Percentiles rank a stretch among this genome's conserved stretches.
These are phyloP conservation scores for Tuber borchii DNA, from an alignment of 495 filamentous ascomycete genomes.

Conservation along the genomic window DNA sequence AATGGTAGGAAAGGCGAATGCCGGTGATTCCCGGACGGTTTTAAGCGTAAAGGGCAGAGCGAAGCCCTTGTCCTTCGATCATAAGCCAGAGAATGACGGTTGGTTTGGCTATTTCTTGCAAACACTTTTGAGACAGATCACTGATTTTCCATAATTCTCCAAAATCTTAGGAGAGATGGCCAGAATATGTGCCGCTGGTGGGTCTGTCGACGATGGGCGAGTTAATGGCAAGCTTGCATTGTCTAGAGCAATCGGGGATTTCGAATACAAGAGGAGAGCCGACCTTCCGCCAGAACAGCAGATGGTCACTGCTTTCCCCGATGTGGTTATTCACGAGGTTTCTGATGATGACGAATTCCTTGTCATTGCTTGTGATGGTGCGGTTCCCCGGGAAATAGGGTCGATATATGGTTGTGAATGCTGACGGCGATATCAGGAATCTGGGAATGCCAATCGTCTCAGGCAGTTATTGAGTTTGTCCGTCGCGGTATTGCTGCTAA, in stretches of 20 bases:
- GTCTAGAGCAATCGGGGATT: conserved; percentile 95
- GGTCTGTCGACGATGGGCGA: conserved; percentile 95
- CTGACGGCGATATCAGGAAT: conserved; percentile 61
- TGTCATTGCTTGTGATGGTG: conserved; percentile 95
- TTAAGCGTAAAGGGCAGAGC: conserved; percentile 91
- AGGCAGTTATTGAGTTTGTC: conserved; percentile 94
- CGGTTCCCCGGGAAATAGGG: conserved; percentile 34
- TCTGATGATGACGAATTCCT: conserved; percentile 93
- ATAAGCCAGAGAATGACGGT: conserved; percentile 99
- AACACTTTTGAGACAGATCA: not conserved
- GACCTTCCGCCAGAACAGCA: conserved; percentile 93
- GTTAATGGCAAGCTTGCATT: conserved; percentile 97
- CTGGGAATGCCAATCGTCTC: conserved; percentile 98
- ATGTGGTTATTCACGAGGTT: conserved; percentile 88
- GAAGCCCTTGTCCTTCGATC: conserved; percentile 93
- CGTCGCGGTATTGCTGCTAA: conserved; percentile 90
- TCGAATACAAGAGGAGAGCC: conserved; percentile 99
- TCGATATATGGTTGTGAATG: conserved; percentile 11
- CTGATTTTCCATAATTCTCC: conserved; percentile 18
- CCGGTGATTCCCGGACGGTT: conserved; percentile 90
- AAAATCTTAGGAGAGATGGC: conserved; percentile 75
- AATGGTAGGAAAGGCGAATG: conserved; percentile 64
- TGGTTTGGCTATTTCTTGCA: conserved; percentile 17
- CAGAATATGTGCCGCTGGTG: conserved; percentile 87
- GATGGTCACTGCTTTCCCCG: conserved; percentile 98